Percentiles rank a stretch among this genome's conserved stretches.
Evolutionary conservation across 2,329 filamentous ascomycete species (phyloP).

Genomic region (Colletotrichum liaoningense): DNA sequence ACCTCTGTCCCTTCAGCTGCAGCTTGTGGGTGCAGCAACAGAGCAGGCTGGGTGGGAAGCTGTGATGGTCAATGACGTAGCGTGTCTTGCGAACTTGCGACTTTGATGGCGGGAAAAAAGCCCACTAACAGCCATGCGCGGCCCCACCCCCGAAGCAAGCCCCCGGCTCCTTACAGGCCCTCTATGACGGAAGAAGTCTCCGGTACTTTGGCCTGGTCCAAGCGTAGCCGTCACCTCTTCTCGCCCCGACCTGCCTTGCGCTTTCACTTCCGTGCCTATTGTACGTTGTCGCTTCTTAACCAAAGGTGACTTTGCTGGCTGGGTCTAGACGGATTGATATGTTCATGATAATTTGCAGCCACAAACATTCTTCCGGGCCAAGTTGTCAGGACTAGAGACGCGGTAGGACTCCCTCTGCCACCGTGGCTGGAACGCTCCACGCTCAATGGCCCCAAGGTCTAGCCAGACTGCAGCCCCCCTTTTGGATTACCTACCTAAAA

Average conservation of each 20-base stretch:
- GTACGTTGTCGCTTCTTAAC: no score
- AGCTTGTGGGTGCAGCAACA: constrained; percentile 4
- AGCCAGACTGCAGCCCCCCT: neutral
- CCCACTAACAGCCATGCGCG: constrained; percentile 25
- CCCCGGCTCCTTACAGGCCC: constrained; percentile 21
- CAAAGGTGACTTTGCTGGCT: no score
- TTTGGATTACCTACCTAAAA: neutral
- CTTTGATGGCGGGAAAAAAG: constrained; percentile 10
- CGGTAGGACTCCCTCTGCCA: neutral
- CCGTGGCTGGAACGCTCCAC: constrained; percentile 11
- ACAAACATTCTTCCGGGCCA: neutral
- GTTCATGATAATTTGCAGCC: neutral
- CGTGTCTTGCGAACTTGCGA: constrained; percentile 23
- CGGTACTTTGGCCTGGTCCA: constrained; percentile 11
- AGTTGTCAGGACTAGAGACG: neutral
- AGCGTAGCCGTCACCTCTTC: neutral
- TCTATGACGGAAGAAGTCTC: constrained; percentile 31
- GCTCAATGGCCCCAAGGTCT: neutral
- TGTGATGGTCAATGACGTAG: constrained; percentile 36
- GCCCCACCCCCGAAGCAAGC: constrained; percentile 13
- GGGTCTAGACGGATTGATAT: neutral
- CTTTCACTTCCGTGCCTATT: neutral
- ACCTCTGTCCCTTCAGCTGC: constrained; percentile 19
- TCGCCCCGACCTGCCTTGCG: no score
- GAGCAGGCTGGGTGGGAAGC: constrained; percentile 14